Evolutionary conservation across 371 early-diverging fungal species (phyloP).

Genomic region (Mortierella sp.): DNA sequence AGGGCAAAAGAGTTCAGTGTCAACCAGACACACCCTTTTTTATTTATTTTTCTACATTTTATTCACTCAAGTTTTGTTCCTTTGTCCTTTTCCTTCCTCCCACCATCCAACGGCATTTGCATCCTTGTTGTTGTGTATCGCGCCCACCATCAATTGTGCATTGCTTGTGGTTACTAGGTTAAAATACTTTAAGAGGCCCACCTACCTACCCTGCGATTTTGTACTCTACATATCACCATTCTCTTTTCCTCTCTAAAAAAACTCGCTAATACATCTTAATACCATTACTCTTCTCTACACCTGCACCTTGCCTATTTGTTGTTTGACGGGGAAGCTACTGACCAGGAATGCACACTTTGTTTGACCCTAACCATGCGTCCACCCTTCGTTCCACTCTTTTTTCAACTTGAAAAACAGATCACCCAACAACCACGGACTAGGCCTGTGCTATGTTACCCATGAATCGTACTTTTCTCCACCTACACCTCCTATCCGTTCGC

Average conservation of each 20-base stretch:
- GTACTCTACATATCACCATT: not conserved
- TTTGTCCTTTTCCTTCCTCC: not conserved
- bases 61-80: conserved; percentile 18
- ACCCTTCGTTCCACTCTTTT: not conserved
- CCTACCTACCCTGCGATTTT: not conserved
- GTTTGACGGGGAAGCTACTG: not conserved
- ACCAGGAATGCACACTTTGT: not conserved
- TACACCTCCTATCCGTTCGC: not conserved
- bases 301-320: not conserved
- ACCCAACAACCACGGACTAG: conserved; percentile 41
- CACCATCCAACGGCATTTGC: conserved; percentile 10
- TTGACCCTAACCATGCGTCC: not conserved
- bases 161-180: not conserved
- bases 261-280: conserved; percentile 6
- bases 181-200: not conserved
- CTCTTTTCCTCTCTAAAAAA: not conserved
- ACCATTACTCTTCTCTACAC: not conserved
- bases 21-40: not conserved
- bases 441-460: not conserved
- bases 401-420: conserved; percentile 13
- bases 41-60: conserved; percentile 6
- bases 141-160: not conserved
- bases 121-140: not conserved
- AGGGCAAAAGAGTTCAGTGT: too few relatives aligned
- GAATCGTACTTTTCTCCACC: not conserved